Evolutionary conservation across 192 early-diverging fungal species (phyloP).

Genomic region (Coemansia sp.): DNA sequence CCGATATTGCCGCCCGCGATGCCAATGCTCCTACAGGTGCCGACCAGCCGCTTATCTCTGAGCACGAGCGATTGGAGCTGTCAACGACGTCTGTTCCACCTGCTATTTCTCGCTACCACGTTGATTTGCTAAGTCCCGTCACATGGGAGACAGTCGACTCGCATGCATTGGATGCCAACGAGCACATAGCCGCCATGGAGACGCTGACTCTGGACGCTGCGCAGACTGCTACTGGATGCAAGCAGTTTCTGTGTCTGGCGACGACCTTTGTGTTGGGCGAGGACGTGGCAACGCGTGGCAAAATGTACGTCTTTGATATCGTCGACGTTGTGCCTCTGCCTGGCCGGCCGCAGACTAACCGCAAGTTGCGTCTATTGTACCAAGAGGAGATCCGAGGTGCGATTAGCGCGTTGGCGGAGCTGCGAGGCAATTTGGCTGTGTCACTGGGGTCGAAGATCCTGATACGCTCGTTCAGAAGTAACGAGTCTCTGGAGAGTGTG

Average conservation of each 20-base stretch:
- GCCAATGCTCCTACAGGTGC: slow-evolving; percentile 13
- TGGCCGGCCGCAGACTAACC: slow-evolving; percentile 91
- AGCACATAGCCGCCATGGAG: slow-evolving; percentile 79
- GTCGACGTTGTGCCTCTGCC: slow-evolving; percentile 97
- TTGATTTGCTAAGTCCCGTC: slow-evolving; percentile 91
- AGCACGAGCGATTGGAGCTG: slow-evolving; percentile 40
- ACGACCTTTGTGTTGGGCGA: slow-evolving; percentile 89
- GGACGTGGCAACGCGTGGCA: slow-evolving; percentile 86
- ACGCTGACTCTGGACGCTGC: slow-evolving; percentile 81
- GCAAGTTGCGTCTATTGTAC: slow-evolving; percentile 84
- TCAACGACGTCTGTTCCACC: slow-evolving; percentile 64
- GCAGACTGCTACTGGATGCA: slow-evolving; percentile 83
- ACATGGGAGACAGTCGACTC: slow-evolving; percentile 94
- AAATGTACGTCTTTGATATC: slow-evolving; percentile 91
- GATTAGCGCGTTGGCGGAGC: slow-evolving; percentile 80
- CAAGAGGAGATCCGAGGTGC: slow-evolving; percentile 85
- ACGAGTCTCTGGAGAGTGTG: slow-evolving; percentile 79
- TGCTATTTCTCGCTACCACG: slow-evolving; percentile 60
- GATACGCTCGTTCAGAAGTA: slow-evolving; percentile 83
- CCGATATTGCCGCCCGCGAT: slow-evolving; percentile 47
- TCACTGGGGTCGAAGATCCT: slow-evolving; percentile 89
- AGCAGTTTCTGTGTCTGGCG: slow-evolving; percentile 84
- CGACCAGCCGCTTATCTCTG: slow-evolving; percentile 34
- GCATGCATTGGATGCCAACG: slow-evolving; percentile 75
- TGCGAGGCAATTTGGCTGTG: slow-evolving; percentile 85